phyloP scores from a whole-genome alignment of 257 asterid genomes.

The Scutellaria galericulata region DNA sequence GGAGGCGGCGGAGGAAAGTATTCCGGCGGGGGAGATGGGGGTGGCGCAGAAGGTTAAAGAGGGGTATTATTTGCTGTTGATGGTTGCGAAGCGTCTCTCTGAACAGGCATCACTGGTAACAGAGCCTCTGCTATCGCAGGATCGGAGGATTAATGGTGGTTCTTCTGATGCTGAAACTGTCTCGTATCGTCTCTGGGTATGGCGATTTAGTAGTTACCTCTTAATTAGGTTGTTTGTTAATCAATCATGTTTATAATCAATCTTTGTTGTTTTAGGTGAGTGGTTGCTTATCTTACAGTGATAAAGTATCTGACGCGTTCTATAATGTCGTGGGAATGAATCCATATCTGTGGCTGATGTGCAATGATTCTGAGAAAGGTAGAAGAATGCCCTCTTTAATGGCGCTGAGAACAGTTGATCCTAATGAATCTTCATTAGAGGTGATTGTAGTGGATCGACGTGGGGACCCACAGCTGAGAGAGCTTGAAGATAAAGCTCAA shows the following conservation, averaged over 20 bases:
- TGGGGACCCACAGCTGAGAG: constrained; percentile 84
- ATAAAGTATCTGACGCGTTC: constrained; percentile 89
- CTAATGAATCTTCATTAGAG: constrained; percentile 72
- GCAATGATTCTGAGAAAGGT: constrained; percentile 81
- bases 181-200: constrained; percentile 91
- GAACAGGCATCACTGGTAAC: constrained; percentile 64
- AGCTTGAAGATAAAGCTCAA: constrained; percentile 93
- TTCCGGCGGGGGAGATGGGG: constrained; percentile 29
- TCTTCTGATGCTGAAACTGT: constrained; percentile 62
- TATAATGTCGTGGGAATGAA: constrained; percentile 89
- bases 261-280: constrained; percentile 59
- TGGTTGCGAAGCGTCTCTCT: constrained; percentile 68
- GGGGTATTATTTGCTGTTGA: constrained; percentile 70
- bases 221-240: background rate
- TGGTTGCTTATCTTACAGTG: constrained; percentile 86
- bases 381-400: constrained; percentile 70
- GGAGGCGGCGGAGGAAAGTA: constrained; percentile 36
- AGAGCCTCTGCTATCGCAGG: constrained; percentile 57
- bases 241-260: background rate
- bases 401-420: constrained; percentile 69
- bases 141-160: constrained; percentile 47
- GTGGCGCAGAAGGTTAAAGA: constrained; percentile 58
- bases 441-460: constrained; percentile 82
- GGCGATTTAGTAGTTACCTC: background rate
- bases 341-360: constrained; percentile 91